Percentiles rank a stretch among this genome's conserved stretches.
Conservation (phyloP, 1,139 yeast species). For the Geotrichum macrosporum region DNA sequence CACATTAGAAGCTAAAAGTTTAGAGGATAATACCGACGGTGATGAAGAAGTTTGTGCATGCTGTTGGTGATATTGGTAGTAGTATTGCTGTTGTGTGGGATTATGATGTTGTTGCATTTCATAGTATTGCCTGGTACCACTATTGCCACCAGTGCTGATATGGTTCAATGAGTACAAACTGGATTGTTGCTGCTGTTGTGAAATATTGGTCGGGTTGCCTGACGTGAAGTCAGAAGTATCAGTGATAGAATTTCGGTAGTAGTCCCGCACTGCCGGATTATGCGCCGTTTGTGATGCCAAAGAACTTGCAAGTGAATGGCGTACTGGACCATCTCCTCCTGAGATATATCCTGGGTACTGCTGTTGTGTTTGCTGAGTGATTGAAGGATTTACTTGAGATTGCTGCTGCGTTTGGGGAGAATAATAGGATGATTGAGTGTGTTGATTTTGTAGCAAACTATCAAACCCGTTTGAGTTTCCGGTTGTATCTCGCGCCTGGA, state of each 20-base stretch:
- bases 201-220: not conserved
- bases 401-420: not conserved
- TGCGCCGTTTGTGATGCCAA: not conserved
- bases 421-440: not conserved
- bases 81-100: not conserved
- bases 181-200: constrained; percentile 7
- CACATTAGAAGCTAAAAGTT: no score
- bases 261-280: constrained; percentile 3
- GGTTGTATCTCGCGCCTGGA: constrained; percentile 3
- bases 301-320: not conserved
- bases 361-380: not conserved
- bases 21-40: no score
- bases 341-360: not conserved
- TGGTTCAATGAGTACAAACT: not conserved
- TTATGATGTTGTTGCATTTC: not conserved
- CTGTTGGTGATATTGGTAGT: constrained; percentile 2
- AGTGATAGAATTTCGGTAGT: constrained; percentile 1
- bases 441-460: not conserved
- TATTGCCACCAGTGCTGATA: not conserved
- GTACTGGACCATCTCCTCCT: not conserved
- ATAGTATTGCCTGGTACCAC: not conserved
- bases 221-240: constrained; percentile 3
- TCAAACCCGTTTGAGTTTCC: not conserved
- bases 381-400: not conserved
- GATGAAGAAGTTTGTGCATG: no score